These are phyloP conservation scores for Penicillium manginii DNA, from an alignment of 495 filamentous ascomycete genomes.

Conservation along the genomic window DNA sequence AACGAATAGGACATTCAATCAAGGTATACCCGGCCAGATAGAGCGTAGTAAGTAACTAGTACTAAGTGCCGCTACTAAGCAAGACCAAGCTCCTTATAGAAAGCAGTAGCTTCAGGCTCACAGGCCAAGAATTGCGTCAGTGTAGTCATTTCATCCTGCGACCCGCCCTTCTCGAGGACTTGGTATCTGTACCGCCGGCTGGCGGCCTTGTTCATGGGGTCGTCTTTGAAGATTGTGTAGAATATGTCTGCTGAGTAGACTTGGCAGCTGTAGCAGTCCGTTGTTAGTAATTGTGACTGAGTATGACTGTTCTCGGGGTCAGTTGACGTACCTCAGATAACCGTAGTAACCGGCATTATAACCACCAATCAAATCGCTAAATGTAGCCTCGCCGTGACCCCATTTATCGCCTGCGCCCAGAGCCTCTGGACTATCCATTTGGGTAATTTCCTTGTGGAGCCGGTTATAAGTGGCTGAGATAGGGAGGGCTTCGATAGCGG, in stretches of 20 bases:
- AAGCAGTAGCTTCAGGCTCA: constrained; percentile 53
- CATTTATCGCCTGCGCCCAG: constrained; percentile 58
- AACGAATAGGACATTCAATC: no score
- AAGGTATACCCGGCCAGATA: no score
- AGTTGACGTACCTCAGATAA: constrained; percentile 62
- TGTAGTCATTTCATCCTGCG: constrained; percentile 59
- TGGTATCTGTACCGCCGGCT: constrained; percentile 55
- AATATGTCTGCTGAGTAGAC: constrained; percentile 64
- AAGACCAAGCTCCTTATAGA: constrained; percentile 57
- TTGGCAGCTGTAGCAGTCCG: constrained; percentile 41
- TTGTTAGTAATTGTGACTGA: not conserved
- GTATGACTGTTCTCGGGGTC: no score
- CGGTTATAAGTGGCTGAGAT: constrained; percentile 71
- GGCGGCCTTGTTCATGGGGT: constrained; percentile 54
- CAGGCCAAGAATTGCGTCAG: constrained; percentile 55
- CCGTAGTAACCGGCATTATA: constrained; percentile 79
- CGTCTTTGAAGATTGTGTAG: constrained; percentile 54
- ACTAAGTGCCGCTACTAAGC: no score
- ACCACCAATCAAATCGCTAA: constrained; percentile 72
- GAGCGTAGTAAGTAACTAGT: no score
- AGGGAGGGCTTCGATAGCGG: constrained; percentile 64
- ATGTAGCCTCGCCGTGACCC: constrained; percentile 71
- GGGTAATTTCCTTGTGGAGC: constrained; percentile 66
- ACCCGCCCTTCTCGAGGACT: constrained; percentile 58
- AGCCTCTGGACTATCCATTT: constrained; percentile 66